Evolutionary conservation across 73 alveolate species (phyloP).

Genomic region (Blepharisma japonicum): DNA sequence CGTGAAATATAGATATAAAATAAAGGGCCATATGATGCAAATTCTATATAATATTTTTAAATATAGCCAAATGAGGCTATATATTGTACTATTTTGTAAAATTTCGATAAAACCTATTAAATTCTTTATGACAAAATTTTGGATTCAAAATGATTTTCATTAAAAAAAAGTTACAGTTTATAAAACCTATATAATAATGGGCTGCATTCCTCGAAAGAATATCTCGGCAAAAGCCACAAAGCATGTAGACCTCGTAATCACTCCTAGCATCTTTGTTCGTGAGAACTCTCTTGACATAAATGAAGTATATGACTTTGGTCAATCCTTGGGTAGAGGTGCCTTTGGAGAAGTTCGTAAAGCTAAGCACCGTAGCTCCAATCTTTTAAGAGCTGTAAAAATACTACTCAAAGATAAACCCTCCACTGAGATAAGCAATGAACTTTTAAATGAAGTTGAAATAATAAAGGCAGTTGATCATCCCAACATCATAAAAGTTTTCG

Average conservation of each 20-base stretch:
- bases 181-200: neutral
- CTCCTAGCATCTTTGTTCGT: neutral
- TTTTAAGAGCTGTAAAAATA: conserved; percentile 48
- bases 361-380: conserved; percentile 38
- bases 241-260: neutral
- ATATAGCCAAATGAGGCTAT: no score
- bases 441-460: conserved; percentile 23
- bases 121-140: no score
- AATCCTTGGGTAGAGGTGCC: conserved; percentile 50
- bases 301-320: conserved; percentile 38
- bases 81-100: no score
- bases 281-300: neutral
- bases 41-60: no score
- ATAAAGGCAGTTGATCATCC: conserved; percentile 36
- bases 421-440: conserved; percentile 30
- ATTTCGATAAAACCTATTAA: no score
- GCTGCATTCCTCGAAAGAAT: neutral
- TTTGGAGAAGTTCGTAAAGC: conserved; percentile 61
- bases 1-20: no score
- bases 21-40: no score
- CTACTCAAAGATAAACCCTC: conserved; percentile 35
- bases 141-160: no score
- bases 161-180: no score
- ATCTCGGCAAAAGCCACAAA: neutral
- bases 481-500: conserved; percentile 30